Evolutionary conservation across 805 yeast genomes (phyloP).

Genomic region (Teunomyces panamensis): DNA sequence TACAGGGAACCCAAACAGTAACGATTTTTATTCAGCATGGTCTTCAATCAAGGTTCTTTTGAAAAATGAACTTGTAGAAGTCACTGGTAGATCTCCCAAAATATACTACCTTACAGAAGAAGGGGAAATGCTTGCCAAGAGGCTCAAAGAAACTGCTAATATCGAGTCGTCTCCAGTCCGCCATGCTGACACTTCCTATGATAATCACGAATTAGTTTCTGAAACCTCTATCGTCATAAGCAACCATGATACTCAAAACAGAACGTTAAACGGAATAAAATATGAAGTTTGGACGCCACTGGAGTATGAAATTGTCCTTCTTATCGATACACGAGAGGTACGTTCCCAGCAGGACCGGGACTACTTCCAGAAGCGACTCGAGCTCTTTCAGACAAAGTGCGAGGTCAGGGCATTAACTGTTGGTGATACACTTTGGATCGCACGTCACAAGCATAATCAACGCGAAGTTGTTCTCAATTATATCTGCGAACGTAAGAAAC

Average conservation of each 20-base stretch:
- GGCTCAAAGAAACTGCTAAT: constrained; percentile 48
- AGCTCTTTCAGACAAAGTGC: constrained; percentile 44
- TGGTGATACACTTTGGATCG: constrained; percentile 92
- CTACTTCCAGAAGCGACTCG: constrained; percentile 59
- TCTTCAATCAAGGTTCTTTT: constrained; percentile 59
- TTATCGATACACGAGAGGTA: constrained; percentile 82
- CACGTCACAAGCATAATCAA: constrained; percentile 55
- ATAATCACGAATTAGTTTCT: constrained; percentile 22
- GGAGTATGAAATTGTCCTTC: constrained; percentile 55
- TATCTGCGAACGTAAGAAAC: constrained; percentile 85
- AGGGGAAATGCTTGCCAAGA: constrained; percentile 62
- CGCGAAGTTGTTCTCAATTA: constrained; percentile 71
- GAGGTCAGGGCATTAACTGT: constrained; percentile 62
- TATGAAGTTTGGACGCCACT: constrained; percentile 62
- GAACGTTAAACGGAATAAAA: constrained; percentile 19
- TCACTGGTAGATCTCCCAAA: constrained; percentile 53
- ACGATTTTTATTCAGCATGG: constrained; percentile 77
- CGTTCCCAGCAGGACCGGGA: constrained; percentile 65
- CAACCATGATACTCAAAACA: constrained; percentile 23
- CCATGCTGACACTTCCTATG: constrained; percentile 26
- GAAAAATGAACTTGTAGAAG: constrained; percentile 55
- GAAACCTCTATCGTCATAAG: not conserved
- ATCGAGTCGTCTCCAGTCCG: constrained; percentile 19
- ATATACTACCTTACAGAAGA: constrained; percentile 64
- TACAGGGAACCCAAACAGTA: constrained; percentile 54